Evolutionary conservation across 768 basidiomycete species (phyloP), one percentile per base, ranked within the genome.

Genomic region (Lactifluus echinatus): DNA sequence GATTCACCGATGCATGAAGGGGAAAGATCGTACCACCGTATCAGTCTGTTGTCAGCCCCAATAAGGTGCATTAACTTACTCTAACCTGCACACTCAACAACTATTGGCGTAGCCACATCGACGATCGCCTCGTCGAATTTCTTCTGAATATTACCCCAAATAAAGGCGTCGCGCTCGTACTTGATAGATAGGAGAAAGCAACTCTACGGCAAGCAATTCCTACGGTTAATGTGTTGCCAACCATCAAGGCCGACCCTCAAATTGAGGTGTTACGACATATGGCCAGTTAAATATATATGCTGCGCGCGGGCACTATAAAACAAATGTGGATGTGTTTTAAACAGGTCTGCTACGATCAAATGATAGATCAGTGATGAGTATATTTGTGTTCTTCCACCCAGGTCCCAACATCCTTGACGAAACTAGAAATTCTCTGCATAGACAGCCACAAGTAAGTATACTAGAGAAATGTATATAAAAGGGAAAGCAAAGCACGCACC

Each of bases 401-500:
- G 39, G 39, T 40, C n/a, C 19, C 39, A 40, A 7, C 33, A 8
- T 26, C 2, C 53, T 26, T 45, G 26, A 33, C 3, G 42, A 10
- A 19, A 29, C 44, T 56, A 56, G 39, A 56, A 56, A 43, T 60
- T 60, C 45, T 60, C 59, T 58, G 40, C 4, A 33, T 6, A 17
- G 21, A 23, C 37, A 33, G 8, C 34, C 3, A n/a, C 40, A 11
- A 49, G 14, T 23, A 14, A 3, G n/a, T 10, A 8, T n/a, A n/a
- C 11, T 29, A 19, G 23, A 2, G 11, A 15, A 49, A 21, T 23
- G 8, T 6, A 24, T 10, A 8, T n/a, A n/a, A 11, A 37, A 19
- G 23, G 4, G 11, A 15, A 39, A 24, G 26, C 36, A 21, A 5
- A 4, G 8, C 15, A 43, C 57, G 46, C 61, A 86, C 87, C 92